phyloP scores from a whole-genome alignment of 805 yeast species.

The Starmera caribaea region DNA sequence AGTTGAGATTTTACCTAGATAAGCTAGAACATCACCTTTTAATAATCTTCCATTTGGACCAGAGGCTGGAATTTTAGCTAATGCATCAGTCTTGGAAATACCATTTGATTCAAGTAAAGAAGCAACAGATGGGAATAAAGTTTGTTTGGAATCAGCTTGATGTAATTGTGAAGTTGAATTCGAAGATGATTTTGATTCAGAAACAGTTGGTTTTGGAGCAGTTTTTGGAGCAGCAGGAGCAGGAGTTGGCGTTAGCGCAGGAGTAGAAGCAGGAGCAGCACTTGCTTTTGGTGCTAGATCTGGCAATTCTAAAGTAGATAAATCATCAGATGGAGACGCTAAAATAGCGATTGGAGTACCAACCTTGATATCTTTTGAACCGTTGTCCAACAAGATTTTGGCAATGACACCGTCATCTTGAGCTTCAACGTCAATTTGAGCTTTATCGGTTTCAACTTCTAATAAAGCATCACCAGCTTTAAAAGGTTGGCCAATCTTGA shows the following conservation, averaged over 20 bases:
- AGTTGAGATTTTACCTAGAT: conserved; percentile 59
- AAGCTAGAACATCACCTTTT: conserved; percentile 87
- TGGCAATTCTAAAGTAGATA: conserved; percentile 55
- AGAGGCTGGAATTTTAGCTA: conserved; percentile 63
- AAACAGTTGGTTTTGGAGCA: conserved; percentile 6
- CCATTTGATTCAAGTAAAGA: conserved; percentile 49
- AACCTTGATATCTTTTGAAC: conserved; percentile 72
- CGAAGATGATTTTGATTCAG: conserved; percentile 3
- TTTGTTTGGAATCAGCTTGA: conserved; percentile 56
- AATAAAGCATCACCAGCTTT: conserved; percentile 73
- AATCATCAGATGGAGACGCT: conserved; percentile 85
- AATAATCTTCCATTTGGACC: conserved; percentile 86
- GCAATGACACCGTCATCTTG: conserved; percentile 88
- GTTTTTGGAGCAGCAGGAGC: conserved; percentile 12
- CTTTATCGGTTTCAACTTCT: conserved; percentile 83
- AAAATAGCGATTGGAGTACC: conserved; percentile 84
- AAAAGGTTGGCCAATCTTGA: conserved; percentile 66
- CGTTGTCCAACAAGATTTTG: conserved; percentile 58
- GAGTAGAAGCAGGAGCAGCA: conserved; percentile 12
- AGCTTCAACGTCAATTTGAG: conserved; percentile 78
- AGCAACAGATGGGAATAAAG: conserved; percentile 72
- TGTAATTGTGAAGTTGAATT: conserved; percentile 6
- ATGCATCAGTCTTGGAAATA: conserved; percentile 63
- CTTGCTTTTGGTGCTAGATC: conserved; percentile 19
- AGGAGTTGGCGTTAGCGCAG: conserved; percentile 15